phyloP scores from a whole-genome alignment of 306 rosid species.

The Vigna angularis region DNA sequence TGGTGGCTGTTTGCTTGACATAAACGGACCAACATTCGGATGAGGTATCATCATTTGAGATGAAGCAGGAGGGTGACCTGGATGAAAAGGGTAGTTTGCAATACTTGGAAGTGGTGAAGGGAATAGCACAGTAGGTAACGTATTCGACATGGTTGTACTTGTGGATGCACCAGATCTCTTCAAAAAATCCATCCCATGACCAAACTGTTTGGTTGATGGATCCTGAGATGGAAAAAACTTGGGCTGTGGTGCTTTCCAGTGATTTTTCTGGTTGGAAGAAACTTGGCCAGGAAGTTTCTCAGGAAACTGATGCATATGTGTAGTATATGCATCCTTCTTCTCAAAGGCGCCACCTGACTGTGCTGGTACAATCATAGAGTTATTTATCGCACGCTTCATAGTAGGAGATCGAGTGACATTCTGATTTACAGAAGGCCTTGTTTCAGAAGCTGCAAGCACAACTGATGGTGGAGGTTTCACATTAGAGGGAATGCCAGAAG shows the following conservation, averaged over 20 bases:
- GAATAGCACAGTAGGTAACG: conserved; percentile 52
- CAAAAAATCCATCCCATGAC: conserved; percentile 46
- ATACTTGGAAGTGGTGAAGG: conserved; percentile 52
- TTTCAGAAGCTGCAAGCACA: conserved; percentile 43
- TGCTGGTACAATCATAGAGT: conserved; percentile 54
- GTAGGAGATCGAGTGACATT: conserved; percentile 50
- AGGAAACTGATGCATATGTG: conserved; percentile 52
- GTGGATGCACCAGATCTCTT: conserved; percentile 38
- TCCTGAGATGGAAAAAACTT: conserved; percentile 58
- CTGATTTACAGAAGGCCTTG: conserved; percentile 61
- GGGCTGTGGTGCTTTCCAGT: conserved; percentile 53
- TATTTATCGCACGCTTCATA: conserved; percentile 59
- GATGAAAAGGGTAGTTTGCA: conserved; percentile 59
- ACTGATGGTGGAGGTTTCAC: no score
- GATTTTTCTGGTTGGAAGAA: conserved; percentile 58
- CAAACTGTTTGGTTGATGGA: conserved; percentile 51
- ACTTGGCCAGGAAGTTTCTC: conserved; percentile 56
- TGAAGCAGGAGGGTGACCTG: conserved; percentile 60
- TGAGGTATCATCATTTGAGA: conserved; percentile 54
- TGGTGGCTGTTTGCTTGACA: conserved; percentile 59
- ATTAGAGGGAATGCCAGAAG: no score
- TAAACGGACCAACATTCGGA: conserved; percentile 54
- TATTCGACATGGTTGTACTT: conserved; percentile 51
- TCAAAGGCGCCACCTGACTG: conserved; percentile 59
- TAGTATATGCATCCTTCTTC: conserved; percentile 47